phyloP scores from a whole-genome alignment of 768 basidiomycete genomes.

The Russula ochroleuca region DNA sequence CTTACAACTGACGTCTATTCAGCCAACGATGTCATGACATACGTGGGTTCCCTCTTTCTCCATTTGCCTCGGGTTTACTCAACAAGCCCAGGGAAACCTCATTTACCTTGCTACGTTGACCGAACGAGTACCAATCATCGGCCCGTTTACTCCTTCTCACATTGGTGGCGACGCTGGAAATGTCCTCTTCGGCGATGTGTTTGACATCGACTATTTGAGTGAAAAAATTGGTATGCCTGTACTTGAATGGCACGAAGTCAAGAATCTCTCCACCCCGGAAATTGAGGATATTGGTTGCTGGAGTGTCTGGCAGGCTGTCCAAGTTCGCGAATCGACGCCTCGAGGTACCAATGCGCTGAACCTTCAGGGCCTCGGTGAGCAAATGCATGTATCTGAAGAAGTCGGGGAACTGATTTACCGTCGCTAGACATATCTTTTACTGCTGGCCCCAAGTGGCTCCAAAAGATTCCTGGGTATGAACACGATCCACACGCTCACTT shows the following conservation, averaged over 20 bases:
- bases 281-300: slow-evolving; percentile 42
- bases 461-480: slow-evolving; percentile 33
- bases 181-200: slow-evolving; percentile 40
- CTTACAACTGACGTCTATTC: not conserved
- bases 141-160: slow-evolving; percentile 41
- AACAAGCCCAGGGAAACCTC: slow-evolving; percentile 35
- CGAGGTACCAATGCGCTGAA: slow-evolving; percentile 31
- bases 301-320: slow-evolving; percentile 41
- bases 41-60: slow-evolving; percentile 38
- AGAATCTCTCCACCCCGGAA: slow-evolving; percentile 33
- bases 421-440: slow-evolving; percentile 38
- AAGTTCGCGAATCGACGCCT: slow-evolving; percentile 31
- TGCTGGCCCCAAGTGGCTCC: slow-evolving; percentile 34
- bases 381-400: not conserved
- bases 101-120: slow-evolving; percentile 41
- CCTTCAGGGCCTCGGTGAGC: slow-evolving; percentile 34
- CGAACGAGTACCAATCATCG: slow-evolving; percentile 40
- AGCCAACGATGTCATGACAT: slow-evolving; percentile 81
- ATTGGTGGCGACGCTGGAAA: slow-evolving; percentile 36
- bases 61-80: not conserved
- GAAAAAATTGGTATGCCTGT: slow-evolving; percentile 37
- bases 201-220: slow-evolving; percentile 40
- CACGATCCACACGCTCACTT: slow-evolving; percentile 36
- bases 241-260: slow-evolving; percentile 44
- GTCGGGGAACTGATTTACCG: not conserved